Base-by-base conservation (phyloP, 1,139 yeast species). In the Lodderomyces elongisporus region DNA sequence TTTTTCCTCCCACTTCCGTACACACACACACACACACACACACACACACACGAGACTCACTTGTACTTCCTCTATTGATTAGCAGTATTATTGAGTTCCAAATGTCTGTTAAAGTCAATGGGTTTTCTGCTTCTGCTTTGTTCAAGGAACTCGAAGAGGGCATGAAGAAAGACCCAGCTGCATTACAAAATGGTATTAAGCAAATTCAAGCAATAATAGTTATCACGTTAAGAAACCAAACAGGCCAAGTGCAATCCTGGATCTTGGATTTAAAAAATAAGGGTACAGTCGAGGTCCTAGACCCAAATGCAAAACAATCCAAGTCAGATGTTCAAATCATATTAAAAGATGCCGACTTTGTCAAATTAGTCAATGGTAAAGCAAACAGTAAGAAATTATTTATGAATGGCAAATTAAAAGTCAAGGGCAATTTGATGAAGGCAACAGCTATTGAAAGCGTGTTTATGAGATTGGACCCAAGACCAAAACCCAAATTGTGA, bases 381-480 rank as follows among this genome's bases (percentile, higher is more conserved):
- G 79, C 87, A 44, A 81, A 80, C 56, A 88, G 94, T 38, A 94
- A 85, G 61, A 81, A 79, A 65, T 72, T 85, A 52, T 85, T 84
- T 62, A 77, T 85, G 84, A 67, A 75, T 52, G 95, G 95, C 37
- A 82, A 81, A 60, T 73, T 85, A 59, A 85, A 85, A 72, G 80
- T 85, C 46, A 82, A 79, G 70, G 95, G 95, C 51, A 84, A 85
- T 65, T 80, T 85, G 66, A 82, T 83, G 89, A 85, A 85, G 71
- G 94, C 94, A 40, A 77, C 89, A 37, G 74, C 79, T 41, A 77
- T 84, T 43, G 94, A 85, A 62, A 62, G 73, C 31, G 79, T 85
- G 32, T 74, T 85, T 63, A 81, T 80, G 68, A 60, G 74, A 36
- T 74, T 83, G 36, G 79, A 72, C 49, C 79, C 79, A 36, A 65